Conservation (phyloP, 305 asterid species). For the Caryopteris hybrid region DNA sequence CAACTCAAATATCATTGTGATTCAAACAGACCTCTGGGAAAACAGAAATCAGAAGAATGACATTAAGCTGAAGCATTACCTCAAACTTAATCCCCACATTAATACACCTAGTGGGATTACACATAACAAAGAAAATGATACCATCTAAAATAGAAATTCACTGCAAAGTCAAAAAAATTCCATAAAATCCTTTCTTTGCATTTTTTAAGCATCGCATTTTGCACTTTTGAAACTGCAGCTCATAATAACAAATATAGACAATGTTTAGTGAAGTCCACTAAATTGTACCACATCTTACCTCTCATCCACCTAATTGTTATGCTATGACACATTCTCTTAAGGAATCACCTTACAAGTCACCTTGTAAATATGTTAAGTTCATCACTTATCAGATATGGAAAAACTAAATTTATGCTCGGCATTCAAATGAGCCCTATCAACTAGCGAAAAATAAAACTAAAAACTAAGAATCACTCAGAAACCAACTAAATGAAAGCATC, state of each 20-base stretch:
- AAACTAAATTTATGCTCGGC: neutral
- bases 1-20: neutral
- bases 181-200: neutral
- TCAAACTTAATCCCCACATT: neutral
- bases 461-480: no score
- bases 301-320: neutral
- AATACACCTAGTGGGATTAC: neutral
- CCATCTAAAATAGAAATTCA: neutral
- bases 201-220: neutral
- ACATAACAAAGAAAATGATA: neutral
- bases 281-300: conserved; percentile 11
- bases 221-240: neutral
- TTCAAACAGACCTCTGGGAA: neutral
- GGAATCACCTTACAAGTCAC: neutral
- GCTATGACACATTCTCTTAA: neutral
- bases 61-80: neutral
- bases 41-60: neutral
- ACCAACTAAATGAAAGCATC: neutral
- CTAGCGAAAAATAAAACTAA: neutral
- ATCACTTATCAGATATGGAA: conserved; percentile 24
- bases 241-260: conserved; percentile 1
- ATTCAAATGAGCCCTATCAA: conserved; percentile 9
- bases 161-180: neutral
- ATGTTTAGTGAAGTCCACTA: neutral
- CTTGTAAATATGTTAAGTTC: neutral